phyloP scores from a whole-genome alignment of 768 basidiomycete species.

The Tephrocybe sp. region DNA sequence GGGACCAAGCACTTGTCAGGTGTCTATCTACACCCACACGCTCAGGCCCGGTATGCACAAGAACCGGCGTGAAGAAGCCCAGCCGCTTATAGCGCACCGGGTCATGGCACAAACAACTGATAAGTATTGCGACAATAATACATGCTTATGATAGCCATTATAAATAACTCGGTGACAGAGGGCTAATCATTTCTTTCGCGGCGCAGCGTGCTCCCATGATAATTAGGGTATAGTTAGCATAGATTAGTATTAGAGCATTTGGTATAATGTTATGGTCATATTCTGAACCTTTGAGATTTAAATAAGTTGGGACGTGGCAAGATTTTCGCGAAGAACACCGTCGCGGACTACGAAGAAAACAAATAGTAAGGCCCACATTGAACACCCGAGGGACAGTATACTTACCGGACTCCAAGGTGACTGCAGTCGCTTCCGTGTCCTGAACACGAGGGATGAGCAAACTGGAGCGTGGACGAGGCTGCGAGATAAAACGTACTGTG shows the following conservation, averaged over 20 bases:
- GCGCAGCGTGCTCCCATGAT: no score
- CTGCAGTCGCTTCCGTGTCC: slow-evolving; percentile 65
- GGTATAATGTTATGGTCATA: no score
- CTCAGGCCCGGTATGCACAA: not conserved
- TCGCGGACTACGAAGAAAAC: slow-evolving; percentile 49
- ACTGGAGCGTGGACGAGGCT: not conserved
- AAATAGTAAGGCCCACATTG: not conserved
- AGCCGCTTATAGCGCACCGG: not conserved
- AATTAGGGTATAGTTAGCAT: not conserved
- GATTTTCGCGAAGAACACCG: slow-evolving; percentile 58
- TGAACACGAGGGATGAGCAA: slow-evolving; percentile 20
- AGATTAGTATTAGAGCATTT: not conserved
- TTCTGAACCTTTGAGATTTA: no score
- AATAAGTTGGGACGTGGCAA: slow-evolving; percentile 53
- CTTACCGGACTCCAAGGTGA: slow-evolving; percentile 55
- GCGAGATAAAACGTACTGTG: slow-evolving; percentile 44
- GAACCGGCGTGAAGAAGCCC: no score
- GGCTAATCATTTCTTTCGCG: no score
- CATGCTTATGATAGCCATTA: not conserved
- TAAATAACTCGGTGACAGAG: not conserved
- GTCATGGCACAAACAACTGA: not conserved
- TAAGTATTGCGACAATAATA: not conserved
- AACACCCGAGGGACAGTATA: not conserved
- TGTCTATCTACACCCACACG: not conserved
- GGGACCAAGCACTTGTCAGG: slow-evolving; percentile 11